Evolutionary conservation across 2,329 filamentous ascomycete genomes (phyloP).

Genomic region (Simplicillium aogashimaense): DNA sequence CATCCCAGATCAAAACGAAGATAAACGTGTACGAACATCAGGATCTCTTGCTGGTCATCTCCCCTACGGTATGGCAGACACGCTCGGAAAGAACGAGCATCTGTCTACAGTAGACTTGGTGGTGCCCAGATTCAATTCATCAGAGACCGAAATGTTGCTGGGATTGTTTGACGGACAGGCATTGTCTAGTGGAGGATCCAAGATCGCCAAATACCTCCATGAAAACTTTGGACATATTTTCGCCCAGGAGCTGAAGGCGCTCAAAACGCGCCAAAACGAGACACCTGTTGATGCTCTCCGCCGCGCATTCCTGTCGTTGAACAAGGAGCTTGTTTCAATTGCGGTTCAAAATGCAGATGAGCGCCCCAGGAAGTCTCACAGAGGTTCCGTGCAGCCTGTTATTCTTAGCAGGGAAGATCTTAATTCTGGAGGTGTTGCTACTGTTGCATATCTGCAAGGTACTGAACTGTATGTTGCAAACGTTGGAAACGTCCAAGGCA

Average conservation of each 20-base stretch:
- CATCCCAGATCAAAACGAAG: constrained; percentile 90
- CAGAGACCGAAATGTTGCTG: constrained; percentile 79
- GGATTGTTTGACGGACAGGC: constrained; percentile 95
- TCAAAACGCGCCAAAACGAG: constrained; percentile 60
- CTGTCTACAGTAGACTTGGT: constrained; percentile 93
- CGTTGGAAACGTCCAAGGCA: constrained; percentile 90
- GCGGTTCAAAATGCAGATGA: constrained; percentile 75
- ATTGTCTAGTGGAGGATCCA: constrained; percentile 81
- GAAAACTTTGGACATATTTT: constrained; percentile 90
- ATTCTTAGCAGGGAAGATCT: constrained; percentile 83
- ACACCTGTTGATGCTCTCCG: constrained; percentile 74
- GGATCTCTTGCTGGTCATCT: constrained; percentile 86
- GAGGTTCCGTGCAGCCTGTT: constrained; percentile 61
- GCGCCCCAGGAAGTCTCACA: constrained; percentile 53
- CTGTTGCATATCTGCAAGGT: constrained; percentile 79
- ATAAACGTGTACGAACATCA: constrained; percentile 90
- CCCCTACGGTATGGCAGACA: constrained; percentile 96
- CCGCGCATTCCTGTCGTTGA: constrained; percentile 77
- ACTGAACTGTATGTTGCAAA: constrained; percentile 92
- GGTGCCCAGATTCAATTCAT: constrained; percentile 81
- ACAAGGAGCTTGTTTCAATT: constrained; percentile 85
- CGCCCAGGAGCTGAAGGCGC: constrained; percentile 64
- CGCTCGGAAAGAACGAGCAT: constrained; percentile 85
- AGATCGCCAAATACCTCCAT: constrained; percentile 92
- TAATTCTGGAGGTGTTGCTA: constrained; percentile 82